Evolutionary conservation across 345 rosid species (phyloP).

Genomic region (Rubroshorea leprosula): DNA sequence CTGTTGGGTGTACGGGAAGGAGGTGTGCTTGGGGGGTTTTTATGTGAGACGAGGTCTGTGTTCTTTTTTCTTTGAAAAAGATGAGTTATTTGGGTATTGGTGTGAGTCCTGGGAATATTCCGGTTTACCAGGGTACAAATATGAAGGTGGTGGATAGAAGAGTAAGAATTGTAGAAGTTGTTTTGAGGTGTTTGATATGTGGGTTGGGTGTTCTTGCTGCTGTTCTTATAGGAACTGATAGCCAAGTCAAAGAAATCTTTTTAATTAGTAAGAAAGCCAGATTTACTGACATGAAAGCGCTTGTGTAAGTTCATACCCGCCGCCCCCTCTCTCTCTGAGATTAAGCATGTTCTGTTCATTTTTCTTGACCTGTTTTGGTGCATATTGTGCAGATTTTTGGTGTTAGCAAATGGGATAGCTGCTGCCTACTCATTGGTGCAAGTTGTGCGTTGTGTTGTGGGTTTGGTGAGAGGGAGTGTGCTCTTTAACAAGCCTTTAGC

Average conservation of each 20-base stretch:
- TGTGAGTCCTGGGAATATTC: conserved; percentile 58
- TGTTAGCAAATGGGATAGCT: conserved; percentile 63
- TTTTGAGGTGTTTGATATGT: conserved; percentile 63
- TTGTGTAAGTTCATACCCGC: conserved; percentile 48
- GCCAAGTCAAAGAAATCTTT: conserved; percentile 70
- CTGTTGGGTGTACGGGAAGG: neutral
- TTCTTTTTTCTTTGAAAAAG: conserved; percentile 4
- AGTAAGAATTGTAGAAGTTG: conserved; percentile 64
- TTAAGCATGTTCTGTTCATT: neutral
- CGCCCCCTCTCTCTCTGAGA: neutral
- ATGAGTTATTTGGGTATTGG: conserved; percentile 66
- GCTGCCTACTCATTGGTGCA: conserved; percentile 73
- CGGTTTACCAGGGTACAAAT: conserved; percentile 43
- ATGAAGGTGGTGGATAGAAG: conserved; percentile 60
- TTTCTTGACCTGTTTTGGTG: neutral
- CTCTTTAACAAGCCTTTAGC: conserved; percentile 71
- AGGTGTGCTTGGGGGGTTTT: neutral
- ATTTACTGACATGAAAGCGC: conserved; percentile 90
- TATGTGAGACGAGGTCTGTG: neutral
- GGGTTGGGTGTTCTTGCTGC: conserved; percentile 49
- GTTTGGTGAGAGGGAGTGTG: conserved; percentile 53
- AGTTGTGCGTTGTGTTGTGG: conserved; percentile 63
- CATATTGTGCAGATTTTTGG: conserved; percentile 55
- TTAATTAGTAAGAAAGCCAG: conserved; percentile 62
- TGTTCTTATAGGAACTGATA: conserved; percentile 63